A percentile compares a stretch with the other conserved stretches of the same genome.
phyloP scores from a whole-genome alignment of 164 flowering plant genomes.

The Protea cynaroides region DNA sequence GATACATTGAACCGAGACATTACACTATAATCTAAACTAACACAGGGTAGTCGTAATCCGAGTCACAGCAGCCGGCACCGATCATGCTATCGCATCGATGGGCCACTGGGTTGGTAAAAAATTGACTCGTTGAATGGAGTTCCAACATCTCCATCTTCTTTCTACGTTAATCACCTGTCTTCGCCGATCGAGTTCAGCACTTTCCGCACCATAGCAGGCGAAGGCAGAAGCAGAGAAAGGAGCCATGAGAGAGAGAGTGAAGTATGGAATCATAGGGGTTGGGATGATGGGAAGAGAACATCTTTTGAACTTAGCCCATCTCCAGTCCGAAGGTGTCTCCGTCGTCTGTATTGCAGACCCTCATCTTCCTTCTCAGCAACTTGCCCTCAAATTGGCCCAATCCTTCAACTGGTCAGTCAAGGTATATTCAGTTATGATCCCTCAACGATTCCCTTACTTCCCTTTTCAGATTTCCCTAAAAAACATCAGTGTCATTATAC shows the following conservation, averaged over 20 bases:
- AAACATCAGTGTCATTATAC: background rate
- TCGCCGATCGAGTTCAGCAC: too few species aligned
- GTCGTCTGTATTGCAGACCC: constrained; percentile 83
- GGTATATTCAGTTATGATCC: constrained; percentile 29
- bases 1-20: too few species aligned
- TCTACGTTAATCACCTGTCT: too few species aligned
- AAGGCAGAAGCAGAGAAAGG: background rate
- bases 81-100: too few species aligned
- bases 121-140: too few species aligned
- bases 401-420: constrained; percentile 57
- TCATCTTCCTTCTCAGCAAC: constrained; percentile 70
- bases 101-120: too few species aligned
- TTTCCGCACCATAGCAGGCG: too few species aligned
- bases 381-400: constrained; percentile 48
- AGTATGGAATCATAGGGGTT: constrained; percentile 85
- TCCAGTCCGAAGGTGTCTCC: constrained; percentile 49
- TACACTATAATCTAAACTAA: too few species aligned
- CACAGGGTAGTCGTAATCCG: too few species aligned
- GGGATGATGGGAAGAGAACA: constrained; percentile 99
- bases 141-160: too few species aligned
- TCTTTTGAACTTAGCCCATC: constrained; percentile 70
- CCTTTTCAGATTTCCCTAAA: background rate
- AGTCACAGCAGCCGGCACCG: too few species aligned
- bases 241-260: constrained; percentile 23
- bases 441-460: background rate